phyloP scores from a whole-genome alignment of 495 filamentous ascomycete species.

The Talaromyces proteolyticus region DNA sequence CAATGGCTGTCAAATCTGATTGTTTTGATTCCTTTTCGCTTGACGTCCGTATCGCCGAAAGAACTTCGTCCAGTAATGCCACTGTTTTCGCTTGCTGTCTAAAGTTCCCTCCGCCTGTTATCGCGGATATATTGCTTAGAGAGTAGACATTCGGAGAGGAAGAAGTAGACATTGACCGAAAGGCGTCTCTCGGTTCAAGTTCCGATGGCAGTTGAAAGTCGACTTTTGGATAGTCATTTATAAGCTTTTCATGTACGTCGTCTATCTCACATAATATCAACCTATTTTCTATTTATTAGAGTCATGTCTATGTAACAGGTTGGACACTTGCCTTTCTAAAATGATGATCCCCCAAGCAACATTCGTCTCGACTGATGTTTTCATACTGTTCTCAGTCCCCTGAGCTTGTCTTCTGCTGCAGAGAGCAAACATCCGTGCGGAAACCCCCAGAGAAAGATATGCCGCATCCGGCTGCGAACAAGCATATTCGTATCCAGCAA shows the following conservation, averaged over 20 bases:
- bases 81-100: neutral
- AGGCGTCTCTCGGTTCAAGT: no score
- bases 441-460: neutral
- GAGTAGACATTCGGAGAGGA: no score
- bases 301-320: neutral
- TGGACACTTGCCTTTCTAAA: neutral
- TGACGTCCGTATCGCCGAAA: neutral
- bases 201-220: neutral
- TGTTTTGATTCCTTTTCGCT: neutral
- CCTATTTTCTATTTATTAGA: neutral
- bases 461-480: neutral
- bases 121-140: no score
- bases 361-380: neutral
- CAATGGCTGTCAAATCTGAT: neutral
- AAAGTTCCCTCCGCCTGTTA: neutral
- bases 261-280: neutral
- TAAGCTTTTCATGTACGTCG: neutral
- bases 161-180: no score
- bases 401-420: neutral
- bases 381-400: no score
- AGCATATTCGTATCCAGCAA: neutral
- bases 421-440: neutral
- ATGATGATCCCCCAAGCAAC: neutral
- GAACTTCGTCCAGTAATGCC: neutral
- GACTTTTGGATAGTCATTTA: neutral